Evolutionary conservation across 495 filamentous ascomycete genomes (phyloP), one percentile per base, ranked within the genome.

Genomic region (Hyaloscypha finlandica): DNA sequence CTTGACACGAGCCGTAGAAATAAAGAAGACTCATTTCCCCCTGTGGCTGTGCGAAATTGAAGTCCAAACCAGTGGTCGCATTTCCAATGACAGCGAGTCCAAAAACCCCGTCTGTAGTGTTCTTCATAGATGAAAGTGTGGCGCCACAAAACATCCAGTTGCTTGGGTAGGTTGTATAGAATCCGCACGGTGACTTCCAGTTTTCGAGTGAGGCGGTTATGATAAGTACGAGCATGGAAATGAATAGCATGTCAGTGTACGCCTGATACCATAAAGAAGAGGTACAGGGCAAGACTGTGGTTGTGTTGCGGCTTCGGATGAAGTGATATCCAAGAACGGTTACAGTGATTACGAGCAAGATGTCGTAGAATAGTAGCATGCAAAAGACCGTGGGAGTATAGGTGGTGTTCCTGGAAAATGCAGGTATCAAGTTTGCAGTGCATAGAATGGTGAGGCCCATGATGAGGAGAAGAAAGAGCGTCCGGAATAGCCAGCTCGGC

Each of bases 381-480:
- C 67, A 16, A 12, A 69, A 57, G 3, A 37, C 20, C 4, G 70
- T 72, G 16, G 45, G 8, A 25, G 69, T 61, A 4, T 53, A 63
- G n/a, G n/a, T n/a, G n/a, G n/a, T n/a, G n/a, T 59, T 53, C 19
- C n/a, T n/a, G n/a, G n/a, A n/a, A 29, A 29, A 42, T 25, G 20
- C 63, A 8, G 63, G 70, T 11, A 70, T 8, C 12, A 70, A 25
- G 45, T 64, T 67, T n/a, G 67, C 5, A n/a, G 69, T 4, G 61
- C 60, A 69, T 3, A 76, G n/a, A 2, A 57, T 37, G 32, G 69
- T 54, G 22, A 74, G 59, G 30, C 65, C 64, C 11, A 73, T 29
- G 31, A 73, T n/a, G 29, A 70, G 72, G 37, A 71, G 42, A 29
- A 71, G 63, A 56, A 73, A 67, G 60, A 72, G 35, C 56, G 65